Base-by-base conservation (phyloP, 192 early-diverging fungal genomes). In the Coemansia sp. region DNA sequence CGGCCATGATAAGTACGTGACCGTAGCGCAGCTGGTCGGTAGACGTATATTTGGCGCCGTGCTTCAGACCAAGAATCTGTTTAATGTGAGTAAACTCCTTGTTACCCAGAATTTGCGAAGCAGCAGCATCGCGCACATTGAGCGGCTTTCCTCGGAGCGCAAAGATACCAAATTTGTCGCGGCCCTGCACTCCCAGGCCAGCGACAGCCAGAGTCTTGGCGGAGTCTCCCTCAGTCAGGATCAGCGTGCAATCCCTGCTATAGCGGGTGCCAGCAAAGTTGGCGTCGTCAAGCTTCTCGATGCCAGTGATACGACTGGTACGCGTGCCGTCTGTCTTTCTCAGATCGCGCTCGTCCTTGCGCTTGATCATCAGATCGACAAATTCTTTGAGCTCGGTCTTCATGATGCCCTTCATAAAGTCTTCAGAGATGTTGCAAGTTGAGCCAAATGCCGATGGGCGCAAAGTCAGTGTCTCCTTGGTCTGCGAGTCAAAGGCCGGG, bases 1-100 rank as follows among this genome's bases (percentile, higher is more conserved):
- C 96, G 4, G 95, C 91, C 96, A 99, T 99, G 53, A 97, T 94
- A 87, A 99, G 96, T 12, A 99, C 79, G 51, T 89, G 86, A 0
- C 95, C 96, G 68, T 99, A 99, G 50, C 96, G 84, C 71, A 98
- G 77, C 24, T 87, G 80, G 21, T 88, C 75, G 0, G 82, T 71
- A 37, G 81, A 83, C 23, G 81, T 80, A 67, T 98, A 98, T 14
- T 80, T 83, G 57, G 83, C 84, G 49, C 85, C 88, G 45, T 94
- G 92, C 79, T 95, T 87, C 27, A 99, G 73, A 33, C 95, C 95
- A 42, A 99, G 83, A 64, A 99, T 99, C 67, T 89, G 72, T 64
- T 97, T 99, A 64, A 99, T 87, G 51, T 84, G 73, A 40, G 74
- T 82, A 50, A 96, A 93, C 80, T 99, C 96, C 6, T 83, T 81